A percentile compares a stretch with the other conserved stretches of the same genome.
Conservation (phyloP, 225 moss, liverwort and hornwort species). For the Bryum argenteum region DNA sequence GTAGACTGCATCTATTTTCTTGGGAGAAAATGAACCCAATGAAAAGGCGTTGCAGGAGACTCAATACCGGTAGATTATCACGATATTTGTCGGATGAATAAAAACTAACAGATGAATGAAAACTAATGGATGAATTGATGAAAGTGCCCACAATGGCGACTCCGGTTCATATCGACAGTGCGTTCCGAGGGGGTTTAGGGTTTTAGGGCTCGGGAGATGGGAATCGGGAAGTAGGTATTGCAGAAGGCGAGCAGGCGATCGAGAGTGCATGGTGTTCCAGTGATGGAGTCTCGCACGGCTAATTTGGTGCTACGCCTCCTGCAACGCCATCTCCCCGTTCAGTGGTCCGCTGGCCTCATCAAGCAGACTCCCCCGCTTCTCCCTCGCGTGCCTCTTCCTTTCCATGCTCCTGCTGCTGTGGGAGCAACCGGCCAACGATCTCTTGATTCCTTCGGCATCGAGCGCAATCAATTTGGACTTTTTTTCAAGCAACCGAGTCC, state of each 20-base stretch:
- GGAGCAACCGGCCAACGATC: slow-evolving; percentile 15
- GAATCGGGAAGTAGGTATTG: background rate
- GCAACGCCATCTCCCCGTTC: slow-evolving; percentile 57
- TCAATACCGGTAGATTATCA: no score
- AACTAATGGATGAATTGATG: background rate
- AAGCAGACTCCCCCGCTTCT: slow-evolving; percentile 36
- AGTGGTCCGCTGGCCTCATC: slow-evolving; percentile 22
- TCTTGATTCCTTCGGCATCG: slow-evolving; percentile 25
- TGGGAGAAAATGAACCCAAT: no score
- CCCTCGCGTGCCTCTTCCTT: slow-evolving; percentile 30
- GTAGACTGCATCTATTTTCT: no score
- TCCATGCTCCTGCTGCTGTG: slow-evolving; percentile 11
- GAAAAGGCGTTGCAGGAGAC: no score
- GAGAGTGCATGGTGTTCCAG: slow-evolving; percentile 13
- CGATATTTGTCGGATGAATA: background rate
- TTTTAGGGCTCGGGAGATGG: slow-evolving; percentile 24
- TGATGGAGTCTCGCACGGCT: slow-evolving; percentile 54
- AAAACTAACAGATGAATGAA: background rate
- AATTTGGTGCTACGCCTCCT: slow-evolving; percentile 56
- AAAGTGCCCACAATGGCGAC: background rate
- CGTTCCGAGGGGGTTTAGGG: background rate
- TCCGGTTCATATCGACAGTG: no score
- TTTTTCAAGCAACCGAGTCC: slow-evolving; percentile 51
- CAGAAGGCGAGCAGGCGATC: background rate
- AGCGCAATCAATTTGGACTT: slow-evolving; percentile 26